Evolutionary conservation across 2,329 filamentous ascomycete genomes (phyloP), one percentile per base, ranked within the genome.

Genomic region (Fusarium sp.): DNA sequence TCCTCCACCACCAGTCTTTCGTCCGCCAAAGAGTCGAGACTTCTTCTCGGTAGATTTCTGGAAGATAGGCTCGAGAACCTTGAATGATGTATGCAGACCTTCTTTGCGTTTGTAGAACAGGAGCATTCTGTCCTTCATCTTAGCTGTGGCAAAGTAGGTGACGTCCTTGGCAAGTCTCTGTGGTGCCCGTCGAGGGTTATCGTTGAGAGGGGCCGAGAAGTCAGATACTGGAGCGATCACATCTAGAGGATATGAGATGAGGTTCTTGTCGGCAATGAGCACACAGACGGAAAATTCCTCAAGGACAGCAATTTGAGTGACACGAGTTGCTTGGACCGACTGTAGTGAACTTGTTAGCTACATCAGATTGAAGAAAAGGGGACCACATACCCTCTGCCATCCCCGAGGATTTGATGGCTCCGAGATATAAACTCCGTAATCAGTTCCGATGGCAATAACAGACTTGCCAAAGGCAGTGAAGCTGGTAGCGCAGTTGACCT

Each of bases 61-160:
- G 78, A 96, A 93, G 31, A 99, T 94, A 2, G 96, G 96, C 81
- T 99, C 96, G 14, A 99, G 90, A 18, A 99, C 95, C 84, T 95
- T 98, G 88, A 99, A 98, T 1, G 93, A 97, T 30, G 94, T 98
- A 77, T 95, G 94, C 69, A 98, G 87, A 33, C 92, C 92, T 80
- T 98, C 96, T 70, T 94, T 93, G 81, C 97, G 97, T 85, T 98
- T 98, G 88, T 98, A 99, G 81, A 99, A 95, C 33, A 99, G 91
- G 13, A 99, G 86, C 73, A 93, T 95, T 13, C 96, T 91, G 69
- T 99, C 96, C 86, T 99, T 99, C 95, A 99, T 98, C 67, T 93
- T 91, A 15, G 95, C 96, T 3, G 95, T 96, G 22, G 95, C 94
- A 81, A 99, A 99, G 86, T 98, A 99, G 20, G 95, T 93, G 26